These are phyloP conservation scores for Paratinospora sagittata DNA, from an alignment of 164 flowering plant genomes.

Conservation along the genomic window DNA sequence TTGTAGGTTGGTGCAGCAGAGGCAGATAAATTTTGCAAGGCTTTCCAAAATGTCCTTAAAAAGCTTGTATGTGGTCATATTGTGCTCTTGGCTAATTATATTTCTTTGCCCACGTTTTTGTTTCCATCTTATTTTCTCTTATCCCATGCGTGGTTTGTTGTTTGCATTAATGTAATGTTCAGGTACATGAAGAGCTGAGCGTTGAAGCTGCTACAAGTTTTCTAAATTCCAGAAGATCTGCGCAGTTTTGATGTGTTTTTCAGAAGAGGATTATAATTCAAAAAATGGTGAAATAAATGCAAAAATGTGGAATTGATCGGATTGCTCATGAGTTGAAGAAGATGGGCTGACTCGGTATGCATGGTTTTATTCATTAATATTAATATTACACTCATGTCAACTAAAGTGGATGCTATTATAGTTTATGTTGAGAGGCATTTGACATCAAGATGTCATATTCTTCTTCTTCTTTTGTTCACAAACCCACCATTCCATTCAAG, in stretches of 20 bases:
- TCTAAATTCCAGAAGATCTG: slow-evolving; percentile 5
- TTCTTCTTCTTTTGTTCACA: too few relatives aligned
- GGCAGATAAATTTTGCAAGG: slow-evolving; percentile 6
- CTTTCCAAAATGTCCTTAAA: slow-evolving; percentile 3
- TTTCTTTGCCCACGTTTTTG: not conserved
- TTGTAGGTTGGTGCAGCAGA: slow-evolving; percentile 2
- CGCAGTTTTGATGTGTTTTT: not conserved
- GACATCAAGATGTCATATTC: too few relatives aligned
- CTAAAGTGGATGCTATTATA: too few relatives aligned
- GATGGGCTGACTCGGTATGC: too few relatives aligned
- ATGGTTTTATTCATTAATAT: too few relatives aligned
- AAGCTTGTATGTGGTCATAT: slow-evolving; percentile 5
- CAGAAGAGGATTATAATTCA: not conserved
- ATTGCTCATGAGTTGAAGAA: too few relatives aligned
- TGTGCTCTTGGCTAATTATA: not conserved
- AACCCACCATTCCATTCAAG: too few relatives aligned
- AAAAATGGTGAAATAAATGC: too few relatives aligned
- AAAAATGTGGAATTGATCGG: too few relatives aligned
- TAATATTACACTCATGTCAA: too few relatives aligned
- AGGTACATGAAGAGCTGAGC: slow-evolving; percentile 9
- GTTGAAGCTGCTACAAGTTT: slow-evolving; percentile 9
- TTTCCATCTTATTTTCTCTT: not conserved
- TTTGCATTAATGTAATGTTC: not conserved
- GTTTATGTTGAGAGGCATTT: too few relatives aligned
- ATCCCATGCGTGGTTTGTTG: not conserved